phyloP scores from a whole-genome alignment of 345 rosid species.

The Aethionema arabicum region DNA sequence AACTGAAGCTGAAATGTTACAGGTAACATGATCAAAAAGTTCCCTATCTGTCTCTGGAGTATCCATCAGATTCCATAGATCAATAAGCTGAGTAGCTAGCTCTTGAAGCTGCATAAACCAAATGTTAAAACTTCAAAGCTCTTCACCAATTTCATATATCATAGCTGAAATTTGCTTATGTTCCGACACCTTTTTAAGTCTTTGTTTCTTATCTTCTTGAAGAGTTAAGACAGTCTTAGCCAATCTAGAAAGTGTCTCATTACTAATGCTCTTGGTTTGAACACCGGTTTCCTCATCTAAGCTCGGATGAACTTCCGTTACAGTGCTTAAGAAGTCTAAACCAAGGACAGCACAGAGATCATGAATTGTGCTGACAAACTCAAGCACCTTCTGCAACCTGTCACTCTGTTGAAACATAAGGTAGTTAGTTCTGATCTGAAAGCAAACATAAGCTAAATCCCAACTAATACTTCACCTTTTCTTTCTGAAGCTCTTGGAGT shows the following conservation, averaged over 20 bases:
- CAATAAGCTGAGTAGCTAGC: slow-evolving; percentile 70
- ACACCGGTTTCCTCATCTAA: slow-evolving; percentile 62
- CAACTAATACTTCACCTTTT: slow-evolving; percentile 54
- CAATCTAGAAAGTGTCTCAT: slow-evolving; percentile 75
- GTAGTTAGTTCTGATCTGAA: slow-evolving; percentile 19
- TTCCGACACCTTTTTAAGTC: slow-evolving; percentile 67
- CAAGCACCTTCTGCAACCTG: slow-evolving; percentile 86
- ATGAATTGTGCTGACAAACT: slow-evolving; percentile 89
- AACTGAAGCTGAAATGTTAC: slow-evolving; percentile 73
- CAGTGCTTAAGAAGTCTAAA: slow-evolving; percentile 76
- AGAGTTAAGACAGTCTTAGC: slow-evolving; percentile 77
- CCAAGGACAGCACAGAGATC: slow-evolving; percentile 90
- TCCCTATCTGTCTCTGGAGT: slow-evolving; percentile 74
- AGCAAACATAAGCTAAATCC: background rate
- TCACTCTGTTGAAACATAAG: slow-evolving; percentile 57
- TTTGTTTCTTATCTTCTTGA: slow-evolving; percentile 82
- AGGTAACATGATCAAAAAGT: slow-evolving; percentile 77
- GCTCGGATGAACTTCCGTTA: slow-evolving; percentile 95
- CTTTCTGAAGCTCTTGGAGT: slow-evolving; percentile 90
- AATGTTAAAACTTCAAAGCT: background rate
- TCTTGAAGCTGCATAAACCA: slow-evolving; percentile 53
- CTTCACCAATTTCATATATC: background rate
- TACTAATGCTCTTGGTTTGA: slow-evolving; percentile 90
- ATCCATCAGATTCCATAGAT: slow-evolving; percentile 98
- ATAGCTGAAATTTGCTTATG: background rate